Conservation (phyloP, 2,329 filamentous ascomycete species). For the Leptographium wingfieldii region DNA sequence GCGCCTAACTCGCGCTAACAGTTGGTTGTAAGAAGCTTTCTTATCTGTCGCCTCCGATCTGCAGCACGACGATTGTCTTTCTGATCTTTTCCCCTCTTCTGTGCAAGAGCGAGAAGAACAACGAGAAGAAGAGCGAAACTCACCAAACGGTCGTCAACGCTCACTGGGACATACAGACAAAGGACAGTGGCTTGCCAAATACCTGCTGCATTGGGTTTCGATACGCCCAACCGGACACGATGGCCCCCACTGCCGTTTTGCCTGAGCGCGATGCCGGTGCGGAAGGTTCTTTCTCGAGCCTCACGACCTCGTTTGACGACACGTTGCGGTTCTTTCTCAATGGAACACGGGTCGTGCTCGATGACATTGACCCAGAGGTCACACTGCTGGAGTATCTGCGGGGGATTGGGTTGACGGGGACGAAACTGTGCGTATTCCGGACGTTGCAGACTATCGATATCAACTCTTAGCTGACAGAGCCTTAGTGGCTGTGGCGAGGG, state of each 20-base stretch:
- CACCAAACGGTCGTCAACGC: background rate
- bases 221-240: conserved; percentile 15
- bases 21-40: background rate
- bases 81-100: background rate
- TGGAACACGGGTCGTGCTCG: conserved; percentile 75
- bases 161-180: background rate
- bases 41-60: background rate
- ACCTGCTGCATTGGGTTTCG: background rate
- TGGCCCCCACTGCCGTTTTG: conserved; percentile 45
- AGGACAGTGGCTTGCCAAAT: background rate
- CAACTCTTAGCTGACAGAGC: background rate
- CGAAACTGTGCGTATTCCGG: conserved; percentile 53
- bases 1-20: background rate
- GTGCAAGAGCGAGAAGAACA: background rate
- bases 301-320: conserved; percentile 74
- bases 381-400: conserved; percentile 88
- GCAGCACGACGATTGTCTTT: background rate
- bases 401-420: conserved; percentile 86
- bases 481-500: conserved; percentile 78
- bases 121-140: background rate
- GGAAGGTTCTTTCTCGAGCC: conserved; percentile 24
- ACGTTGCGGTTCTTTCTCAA: conserved; percentile 90
- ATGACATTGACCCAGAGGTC: conserved; percentile 79
- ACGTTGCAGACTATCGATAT: background rate
- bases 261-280: conserved; percentile 27